Evolutionary conservation across 495 filamentous ascomycete species (phyloP).

Genomic region (Tuber melanosporum): DNA sequence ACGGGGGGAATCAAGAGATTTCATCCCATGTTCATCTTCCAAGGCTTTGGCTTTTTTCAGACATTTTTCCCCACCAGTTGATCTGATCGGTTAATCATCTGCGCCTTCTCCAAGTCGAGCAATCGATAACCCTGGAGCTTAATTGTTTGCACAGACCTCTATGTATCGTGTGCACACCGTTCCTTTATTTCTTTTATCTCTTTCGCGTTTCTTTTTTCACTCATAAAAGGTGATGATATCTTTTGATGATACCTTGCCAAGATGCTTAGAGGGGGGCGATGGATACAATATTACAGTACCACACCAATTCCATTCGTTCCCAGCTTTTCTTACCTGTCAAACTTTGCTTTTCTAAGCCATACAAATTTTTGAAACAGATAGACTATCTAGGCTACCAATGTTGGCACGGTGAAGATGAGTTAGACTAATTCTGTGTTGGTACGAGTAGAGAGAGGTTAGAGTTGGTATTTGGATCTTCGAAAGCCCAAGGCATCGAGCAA

Average conservation of each 20-base stretch:
- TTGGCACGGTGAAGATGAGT: background rate
- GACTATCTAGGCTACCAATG: background rate
- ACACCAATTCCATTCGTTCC: background rate
- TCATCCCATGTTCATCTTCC: background rate
- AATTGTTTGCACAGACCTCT: background rate
- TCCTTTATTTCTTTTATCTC: background rate
- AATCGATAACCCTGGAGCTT: background rate
- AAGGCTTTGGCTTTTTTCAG: background rate
- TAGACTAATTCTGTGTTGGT: background rate
- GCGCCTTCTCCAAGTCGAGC: background rate
- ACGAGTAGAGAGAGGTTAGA: background rate
- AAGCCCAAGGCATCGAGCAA: background rate
- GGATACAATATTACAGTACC: background rate
- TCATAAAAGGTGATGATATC: background rate
- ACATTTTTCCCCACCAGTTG: background rate
- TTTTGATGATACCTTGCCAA: background rate
- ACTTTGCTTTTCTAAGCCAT: slow-evolving; percentile 1
- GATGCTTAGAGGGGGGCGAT: background rate
- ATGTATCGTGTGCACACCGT: background rate
- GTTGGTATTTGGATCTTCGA: background rate
- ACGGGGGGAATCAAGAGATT: background rate
- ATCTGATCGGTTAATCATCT: background rate
- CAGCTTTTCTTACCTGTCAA: background rate
- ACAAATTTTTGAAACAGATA: background rate
- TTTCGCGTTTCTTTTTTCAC: background rate